Base-by-base conservation (phyloP, 1,284 basidiomycete genomes). In the Dichomitus squalens region DNA sequence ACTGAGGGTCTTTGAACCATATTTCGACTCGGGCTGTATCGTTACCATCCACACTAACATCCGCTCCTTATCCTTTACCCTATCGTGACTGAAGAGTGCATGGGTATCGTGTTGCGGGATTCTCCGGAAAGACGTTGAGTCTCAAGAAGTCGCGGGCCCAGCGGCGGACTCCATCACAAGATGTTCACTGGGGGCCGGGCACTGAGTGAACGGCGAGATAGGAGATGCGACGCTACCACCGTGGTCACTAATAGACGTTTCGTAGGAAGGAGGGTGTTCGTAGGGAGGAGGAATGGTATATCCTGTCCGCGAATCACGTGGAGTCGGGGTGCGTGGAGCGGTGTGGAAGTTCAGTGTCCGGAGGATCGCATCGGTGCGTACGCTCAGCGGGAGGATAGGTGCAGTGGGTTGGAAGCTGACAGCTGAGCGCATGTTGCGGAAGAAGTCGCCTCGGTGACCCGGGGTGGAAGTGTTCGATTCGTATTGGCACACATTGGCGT, bases 261-360 rank as follows among this genome's bases (percentile, higher is more conserved):
- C 52, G 20, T 53, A 53, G 31, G 52, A 31, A 11, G 54, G 53
- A 16, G 53, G 54, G 23, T 49, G 38, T 7, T 44, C 23, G 34
- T 55, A 55, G 2, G 40, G 54, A 5, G 54, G 54, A 38, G 38
- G 54, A 21, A 31, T 18, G 41, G 40, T 18, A 16, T 23, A 14
- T 7, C 25, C n/a, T 21, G 23, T 2, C 20, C 23, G 25, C 33
- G 40, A 23, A 27, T 12, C 33, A 25, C 23, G n/a, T 31, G 34
- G 18, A 16, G 8, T 12, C 34, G 16, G 39, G 23, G 12, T 34
- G 34, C n/a, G 36, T 5, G 31, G 9, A 4, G n/a, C n/a, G 20
- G 44, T 20, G 12, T n/a, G 7, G 27, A 44, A 44, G 16, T 44
- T 44, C 7, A 44, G 11, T 8, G 23, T 29, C 27, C 27, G 16